phyloP scores from a whole-genome alignment of 2,329 filamentous ascomycete species.

The Fusarium phyllophilum region DNA sequence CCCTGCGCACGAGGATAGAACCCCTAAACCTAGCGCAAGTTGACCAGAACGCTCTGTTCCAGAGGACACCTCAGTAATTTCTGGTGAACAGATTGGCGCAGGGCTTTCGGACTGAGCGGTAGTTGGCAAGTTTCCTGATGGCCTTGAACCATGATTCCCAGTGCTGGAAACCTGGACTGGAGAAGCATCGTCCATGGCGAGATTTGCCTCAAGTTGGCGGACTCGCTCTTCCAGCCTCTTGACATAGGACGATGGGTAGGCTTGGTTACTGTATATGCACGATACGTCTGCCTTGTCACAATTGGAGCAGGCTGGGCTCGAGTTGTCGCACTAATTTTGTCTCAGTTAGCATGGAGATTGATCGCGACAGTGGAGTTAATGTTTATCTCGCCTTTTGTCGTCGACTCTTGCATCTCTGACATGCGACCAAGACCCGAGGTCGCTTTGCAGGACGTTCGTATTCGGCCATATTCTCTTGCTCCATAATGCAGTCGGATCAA shows the following conservation, averaged over 20 bases:
- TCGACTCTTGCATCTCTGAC: neutral
- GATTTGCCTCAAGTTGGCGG: neutral
- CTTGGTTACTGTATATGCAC: neutral
- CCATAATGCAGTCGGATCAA: neutral
- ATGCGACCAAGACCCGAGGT: neutral
- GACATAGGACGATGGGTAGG: neutral
- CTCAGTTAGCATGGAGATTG: neutral
- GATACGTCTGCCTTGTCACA: neutral
- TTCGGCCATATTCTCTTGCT: neutral
- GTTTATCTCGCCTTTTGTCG: neutral
- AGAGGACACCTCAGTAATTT: neutral
- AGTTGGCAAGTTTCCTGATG: neutral
- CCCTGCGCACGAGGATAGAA: neutral
- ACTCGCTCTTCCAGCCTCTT: neutral
- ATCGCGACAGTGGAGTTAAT: neutral
- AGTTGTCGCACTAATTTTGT: neutral
- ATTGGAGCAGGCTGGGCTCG: neutral
- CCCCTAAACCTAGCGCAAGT: neutral
- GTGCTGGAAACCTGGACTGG: neutral
- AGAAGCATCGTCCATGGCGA: neutral
- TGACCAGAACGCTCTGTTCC: neutral
- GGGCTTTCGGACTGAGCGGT: neutral
- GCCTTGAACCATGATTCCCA: neutral
- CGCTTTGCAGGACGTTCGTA: neutral
- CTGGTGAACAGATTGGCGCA: neutral